Evolutionary conservation across 2,329 filamentous ascomycete species (phyloP).

Genomic region (Aureobasidium mangrovei): DNA sequence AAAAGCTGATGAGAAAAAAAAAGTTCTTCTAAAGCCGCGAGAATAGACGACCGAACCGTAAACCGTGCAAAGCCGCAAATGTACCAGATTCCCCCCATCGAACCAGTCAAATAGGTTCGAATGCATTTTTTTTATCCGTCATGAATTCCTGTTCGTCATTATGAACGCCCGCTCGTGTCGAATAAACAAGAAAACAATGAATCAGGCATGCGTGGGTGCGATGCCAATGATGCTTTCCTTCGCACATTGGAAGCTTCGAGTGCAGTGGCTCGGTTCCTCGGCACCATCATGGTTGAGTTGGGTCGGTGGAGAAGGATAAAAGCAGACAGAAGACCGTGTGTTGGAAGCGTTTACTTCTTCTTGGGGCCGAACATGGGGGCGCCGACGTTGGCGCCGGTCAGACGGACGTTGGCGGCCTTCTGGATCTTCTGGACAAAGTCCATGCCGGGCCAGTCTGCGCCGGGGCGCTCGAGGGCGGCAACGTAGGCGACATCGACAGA

Average conservation of each 20-base stretch:
- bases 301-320: neutral
- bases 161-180: conserved; percentile 10
- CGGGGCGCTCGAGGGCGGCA: conserved; percentile 74
- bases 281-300: neutral
- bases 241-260: neutral
- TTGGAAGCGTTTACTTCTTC: conserved; percentile 44
- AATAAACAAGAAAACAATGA: conserved; percentile 5
- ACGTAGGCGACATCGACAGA: conserved; percentile 76
- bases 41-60: too few species aligned
- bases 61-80: too few species aligned
- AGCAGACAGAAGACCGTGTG: neutral
- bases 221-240: neutral
- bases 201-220: neutral
- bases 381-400: conserved; percentile 52
- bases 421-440: conserved; percentile 79
- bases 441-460: conserved; percentile 71
- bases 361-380: conserved; percentile 69
- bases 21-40: too few species aligned
- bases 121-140: conserved; percentile 3
- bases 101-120: too few species aligned
- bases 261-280: neutral
- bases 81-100: too few species aligned
- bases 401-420: conserved; percentile 42
- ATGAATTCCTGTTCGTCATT: conserved; percentile 12
- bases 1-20: too few species aligned